A percentile compares a stretch with the other conserved stretches of the same genome.
These are phyloP conservation scores for Blastobotrys aristatus DNA, from an alignment of 1,139 yeast species.

Conservation along the genomic window DNA sequence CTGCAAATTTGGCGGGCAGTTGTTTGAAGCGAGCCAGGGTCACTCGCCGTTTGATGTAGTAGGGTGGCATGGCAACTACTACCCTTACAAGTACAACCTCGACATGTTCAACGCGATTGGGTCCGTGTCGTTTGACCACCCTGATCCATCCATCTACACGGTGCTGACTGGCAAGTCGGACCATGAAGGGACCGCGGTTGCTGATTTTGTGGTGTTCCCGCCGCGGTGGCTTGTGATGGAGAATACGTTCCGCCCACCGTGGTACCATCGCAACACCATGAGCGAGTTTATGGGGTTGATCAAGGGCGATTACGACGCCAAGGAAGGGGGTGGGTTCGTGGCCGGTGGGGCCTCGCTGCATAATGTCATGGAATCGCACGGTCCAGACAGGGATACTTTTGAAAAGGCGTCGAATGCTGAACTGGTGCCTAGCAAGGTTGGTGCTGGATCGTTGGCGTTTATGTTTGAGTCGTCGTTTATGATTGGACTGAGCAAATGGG, in stretches of 20 bases:
- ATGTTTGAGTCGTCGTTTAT: conserved; percentile 29
- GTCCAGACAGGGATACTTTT: conserved; percentile 28
- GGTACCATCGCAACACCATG: conserved; percentile 31
- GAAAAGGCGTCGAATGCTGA: conserved; percentile 25
- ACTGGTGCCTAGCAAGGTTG: conserved; percentile 25
- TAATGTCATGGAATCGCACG: conserved; percentile 32
- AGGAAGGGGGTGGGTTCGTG: conserved; percentile 29
- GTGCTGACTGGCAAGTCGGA: conserved; percentile 30
- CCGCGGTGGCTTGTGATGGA: conserved; percentile 33
- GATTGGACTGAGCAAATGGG: conserved; percentile 26
- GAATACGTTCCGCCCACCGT: conserved; percentile 33
- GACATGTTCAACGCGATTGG: conserved; percentile 29
- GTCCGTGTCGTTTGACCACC: conserved; percentile 31
- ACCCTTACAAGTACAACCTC: conserved; percentile 32
- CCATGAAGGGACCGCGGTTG: conserved; percentile 29
- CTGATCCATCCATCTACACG: conserved; percentile 31
- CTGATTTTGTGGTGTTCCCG: conserved; percentile 32
- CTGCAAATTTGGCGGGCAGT: conserved; percentile 26
- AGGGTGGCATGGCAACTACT: conserved; percentile 33
- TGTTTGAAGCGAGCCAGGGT: conserved; percentile 23
- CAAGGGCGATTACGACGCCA: conserved; percentile 29
- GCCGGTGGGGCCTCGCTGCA: conserved; percentile 34
- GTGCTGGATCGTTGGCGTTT: conserved; percentile 30
- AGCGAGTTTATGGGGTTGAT: conserved; percentile 34
- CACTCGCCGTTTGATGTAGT: conserved; percentile 33